Percentiles rank a stretch among this genome's conserved stretches.
Evolutionary conservation across 169 alveolate genomes (phyloP).

Genomic region (Cryptosporidium sp.): DNA sequence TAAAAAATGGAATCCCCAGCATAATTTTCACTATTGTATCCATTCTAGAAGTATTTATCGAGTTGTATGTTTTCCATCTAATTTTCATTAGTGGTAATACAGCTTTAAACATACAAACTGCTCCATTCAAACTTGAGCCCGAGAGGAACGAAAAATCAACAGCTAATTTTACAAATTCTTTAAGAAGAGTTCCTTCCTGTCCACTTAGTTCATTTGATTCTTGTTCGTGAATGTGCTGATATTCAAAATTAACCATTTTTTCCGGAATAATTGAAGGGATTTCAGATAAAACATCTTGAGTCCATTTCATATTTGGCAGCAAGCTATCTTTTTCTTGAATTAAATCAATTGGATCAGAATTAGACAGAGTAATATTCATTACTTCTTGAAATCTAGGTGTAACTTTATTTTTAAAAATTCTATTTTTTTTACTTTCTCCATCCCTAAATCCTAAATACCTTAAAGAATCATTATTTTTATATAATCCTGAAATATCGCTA

Average conservation of each 20-base stretch:
- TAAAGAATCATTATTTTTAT: not conserved
- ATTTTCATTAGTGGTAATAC: slow-evolving; percentile 49
- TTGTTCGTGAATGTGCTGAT: not conserved
- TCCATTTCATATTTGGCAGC: slow-evolving; percentile 33
- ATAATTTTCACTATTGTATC: slow-evolving; percentile 47
- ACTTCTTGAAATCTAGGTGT: not conserved
- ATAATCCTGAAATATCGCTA: not conserved
- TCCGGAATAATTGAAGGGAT: slow-evolving; percentile 42
- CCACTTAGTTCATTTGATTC: slow-evolving; percentile 5
- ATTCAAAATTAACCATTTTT: slow-evolving; percentile 45
- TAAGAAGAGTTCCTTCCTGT: slow-evolving; percentile 19
- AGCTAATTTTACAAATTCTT: slow-evolving; percentile 42
- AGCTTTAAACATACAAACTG: slow-evolving; percentile 68
- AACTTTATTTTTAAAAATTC: not conserved
- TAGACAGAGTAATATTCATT: slow-evolving; percentile 4
- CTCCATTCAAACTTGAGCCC: slow-evolving; percentile 39
- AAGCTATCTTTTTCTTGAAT: slow-evolving; percentile 28
- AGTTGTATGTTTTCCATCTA: slow-evolving; percentile 58
- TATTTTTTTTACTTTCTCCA: not conserved
- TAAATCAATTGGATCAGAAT: slow-evolving; percentile 30
- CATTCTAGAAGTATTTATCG: slow-evolving; percentile 24
- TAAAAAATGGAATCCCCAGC: slow-evolving; percentile 59
- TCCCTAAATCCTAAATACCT: not conserved
- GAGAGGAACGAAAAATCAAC: slow-evolving; percentile 67
- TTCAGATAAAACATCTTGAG: slow-evolving; percentile 10